phyloP scores from a whole-genome alignment of 1,284 basidiomycete species.

The Trichosporon sp. region DNA sequence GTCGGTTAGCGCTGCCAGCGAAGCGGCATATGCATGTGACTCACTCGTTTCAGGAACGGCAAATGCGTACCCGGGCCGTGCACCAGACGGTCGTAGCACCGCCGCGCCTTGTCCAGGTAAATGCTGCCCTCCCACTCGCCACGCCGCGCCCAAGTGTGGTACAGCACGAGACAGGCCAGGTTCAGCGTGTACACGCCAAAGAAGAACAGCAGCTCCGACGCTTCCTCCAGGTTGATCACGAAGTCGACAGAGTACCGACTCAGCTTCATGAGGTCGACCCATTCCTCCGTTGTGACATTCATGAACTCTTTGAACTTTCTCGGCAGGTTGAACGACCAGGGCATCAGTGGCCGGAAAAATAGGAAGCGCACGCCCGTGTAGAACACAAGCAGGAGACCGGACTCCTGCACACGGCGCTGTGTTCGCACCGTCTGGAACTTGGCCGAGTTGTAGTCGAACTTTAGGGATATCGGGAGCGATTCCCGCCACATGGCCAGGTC shows the following conservation, averaged over 20 bases:
- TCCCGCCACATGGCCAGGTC: slow-evolving; percentile 20
- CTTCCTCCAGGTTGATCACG: slow-evolving; percentile 25
- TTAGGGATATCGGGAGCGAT: not conserved
- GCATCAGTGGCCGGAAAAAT: slow-evolving; percentile 32
- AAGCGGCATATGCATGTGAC: not conserved
- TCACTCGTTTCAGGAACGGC: slow-evolving; percentile 19
- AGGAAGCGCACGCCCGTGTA: slow-evolving; percentile 24
- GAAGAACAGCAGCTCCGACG: slow-evolving; percentile 20
- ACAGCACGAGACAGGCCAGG: slow-evolving; percentile 22
- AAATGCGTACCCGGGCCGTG: slow-evolving; percentile 17
- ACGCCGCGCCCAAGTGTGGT: slow-evolving; percentile 26
- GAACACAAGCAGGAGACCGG: slow-evolving; percentile 26
- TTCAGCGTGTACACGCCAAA: slow-evolving; percentile 28
- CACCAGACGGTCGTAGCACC: slow-evolving; percentile 22
- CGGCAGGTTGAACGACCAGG: slow-evolving; percentile 33
- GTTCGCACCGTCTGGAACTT: slow-evolving; percentile 1
- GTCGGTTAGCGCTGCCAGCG: slow-evolving; percentile 3
- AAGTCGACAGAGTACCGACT: slow-evolving; percentile 25
- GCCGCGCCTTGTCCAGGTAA: slow-evolving; percentile 24
- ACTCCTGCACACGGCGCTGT: not conserved
- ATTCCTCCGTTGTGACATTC: slow-evolving; percentile 20
- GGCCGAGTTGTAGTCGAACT: slow-evolving; percentile 3
- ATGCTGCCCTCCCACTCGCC: slow-evolving; percentile 32
- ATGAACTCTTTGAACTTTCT: slow-evolving; percentile 19
- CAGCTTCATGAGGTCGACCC: slow-evolving; percentile 22